Base-by-base conservation (phyloP, 2,329 filamentous ascomycete species). In the Colletotrichum aenigma region DNA sequence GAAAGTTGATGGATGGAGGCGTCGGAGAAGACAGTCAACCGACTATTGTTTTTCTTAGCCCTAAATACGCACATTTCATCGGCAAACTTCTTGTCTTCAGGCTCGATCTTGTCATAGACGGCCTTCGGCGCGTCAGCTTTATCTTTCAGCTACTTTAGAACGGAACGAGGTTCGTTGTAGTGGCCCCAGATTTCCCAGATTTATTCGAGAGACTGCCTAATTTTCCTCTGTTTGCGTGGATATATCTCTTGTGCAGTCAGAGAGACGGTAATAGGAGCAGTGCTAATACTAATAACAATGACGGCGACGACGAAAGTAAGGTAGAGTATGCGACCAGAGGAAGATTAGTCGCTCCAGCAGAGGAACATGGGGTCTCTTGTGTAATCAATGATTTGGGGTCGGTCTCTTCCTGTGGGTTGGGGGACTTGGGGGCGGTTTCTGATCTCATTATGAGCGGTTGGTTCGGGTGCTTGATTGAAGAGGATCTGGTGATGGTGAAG, bases 231-330 rank as follows among this genome's bases (percentile, higher is more conserved):
- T 5, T 1, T 9, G 7, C 36, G 2, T 38, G 36, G 1, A 0
- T 38, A 0, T 18, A 18, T 43, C 3, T 18, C 7, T 1, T 43
- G 0, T 18, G 36, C 9, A 2, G 0, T 9, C 10, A 10, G 2
- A n/a, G 0, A n/a, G 18, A 10, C 1, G 8, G 9, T 0, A 43
- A n/a, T 2, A 43, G 8, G 0, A n/a, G 4, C 3, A n/a, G 6
- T 2, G 1, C 0, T 3, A n/a, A 6, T 43, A 18, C 16, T n/a
- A 43, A n/a, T 0, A n/a, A 4, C 1, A 10, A 43, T 43, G 6
- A 8, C 18, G 1, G 38, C 1, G 38, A 43, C 18, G 0, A 43
- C 5, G 9, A 43, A 2, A 3, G 38, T 1, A 4, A 38, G 15
- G 36, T 1, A 4, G 7, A 38, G 36, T 9, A 38, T 38, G 7